Evolutionary conservation across 1,139 yeast genomes (phyloP).

Genomic region (Geotrichum aggregatum): DNA sequence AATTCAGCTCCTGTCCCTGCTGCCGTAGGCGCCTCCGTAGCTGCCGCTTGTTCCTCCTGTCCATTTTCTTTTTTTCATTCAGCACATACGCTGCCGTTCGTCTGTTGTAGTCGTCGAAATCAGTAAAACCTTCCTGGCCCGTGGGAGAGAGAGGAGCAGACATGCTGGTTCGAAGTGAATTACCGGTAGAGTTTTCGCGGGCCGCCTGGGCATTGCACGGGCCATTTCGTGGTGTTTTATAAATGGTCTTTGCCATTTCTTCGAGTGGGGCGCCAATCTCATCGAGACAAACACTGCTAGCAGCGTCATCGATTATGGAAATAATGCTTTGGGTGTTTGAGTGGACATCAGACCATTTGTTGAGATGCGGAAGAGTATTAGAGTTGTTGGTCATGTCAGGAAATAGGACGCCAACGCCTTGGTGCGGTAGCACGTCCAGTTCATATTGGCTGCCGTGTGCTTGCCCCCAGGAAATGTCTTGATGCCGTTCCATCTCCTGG

Average conservation of each 20-base stretch:
- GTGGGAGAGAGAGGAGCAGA: conserved; percentile 2
- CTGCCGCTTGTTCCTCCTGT: conserved; percentile 22
- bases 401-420: neutral
- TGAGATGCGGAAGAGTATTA: neutral
- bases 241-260: conserved; percentile 19
- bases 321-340: conserved; percentile 11
- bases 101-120: conserved; percentile 42
- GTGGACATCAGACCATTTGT: conserved; percentile 9
- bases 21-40: conserved; percentile 24
- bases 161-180: neutral
- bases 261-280: conserved; percentile 30
- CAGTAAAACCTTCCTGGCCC: conserved; percentile 29
- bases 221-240: conserved; percentile 11
- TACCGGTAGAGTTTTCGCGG: neutral
- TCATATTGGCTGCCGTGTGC: neutral
- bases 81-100: conserved; percentile 39
- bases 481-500: neutral
- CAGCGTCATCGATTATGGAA: conserved; percentile 32
- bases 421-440: neutral
- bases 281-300: conserved; percentile 36
- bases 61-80: conserved; percentile 31
- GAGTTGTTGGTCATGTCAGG: conserved; percentile 3
- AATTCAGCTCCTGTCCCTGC: conserved; percentile 24
- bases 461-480: neutral
- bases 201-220: neutral